These are phyloP conservation scores for Trametes sp. DNA, from an alignment of 1,284 basidiomycete species.

Conservation along the genomic window DNA sequence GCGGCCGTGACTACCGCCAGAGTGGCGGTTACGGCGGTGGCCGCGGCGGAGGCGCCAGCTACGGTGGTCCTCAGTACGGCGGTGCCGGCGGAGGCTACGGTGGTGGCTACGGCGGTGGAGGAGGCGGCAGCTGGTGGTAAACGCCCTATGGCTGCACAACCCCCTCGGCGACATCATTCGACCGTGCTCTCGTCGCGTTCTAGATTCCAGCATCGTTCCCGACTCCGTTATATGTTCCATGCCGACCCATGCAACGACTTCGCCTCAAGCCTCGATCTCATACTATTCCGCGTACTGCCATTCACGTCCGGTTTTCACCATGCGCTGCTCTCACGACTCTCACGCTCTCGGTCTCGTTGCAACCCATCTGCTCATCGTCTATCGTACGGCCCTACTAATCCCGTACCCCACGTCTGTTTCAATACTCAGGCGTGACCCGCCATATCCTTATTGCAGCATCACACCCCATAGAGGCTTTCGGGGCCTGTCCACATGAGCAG, in stretches of 20 bases:
- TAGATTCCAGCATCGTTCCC: constrained; percentile 6
- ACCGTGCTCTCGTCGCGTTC: constrained; percentile 1
- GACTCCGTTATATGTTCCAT: constrained; percentile 35
- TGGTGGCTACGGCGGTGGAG: constrained; percentile 45
- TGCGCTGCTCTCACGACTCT: constrained; percentile 66
- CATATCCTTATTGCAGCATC: constrained; percentile 42
- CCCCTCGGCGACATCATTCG: not conserved
- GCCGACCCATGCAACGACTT: constrained; percentile 35
- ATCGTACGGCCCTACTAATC: constrained; percentile 59
- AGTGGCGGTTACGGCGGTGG: constrained; percentile 47
- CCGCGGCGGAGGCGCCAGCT: constrained; percentile 49
- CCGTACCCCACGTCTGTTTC: constrained; percentile 50
- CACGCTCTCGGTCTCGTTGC: constrained; percentile 65
- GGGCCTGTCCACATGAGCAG: constrained; percentile 54
- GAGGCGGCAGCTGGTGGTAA: constrained; percentile 57
- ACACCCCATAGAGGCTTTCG: constrained; percentile 53
- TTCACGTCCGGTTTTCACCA: constrained; percentile 22
- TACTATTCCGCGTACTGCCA: constrained; percentile 34
- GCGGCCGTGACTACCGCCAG: constrained; percentile 55
- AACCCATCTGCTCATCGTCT: constrained; percentile 60
- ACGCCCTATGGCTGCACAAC: constrained; percentile 9
- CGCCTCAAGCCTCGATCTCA: constrained; percentile 34
- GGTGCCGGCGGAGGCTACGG: constrained; percentile 43
- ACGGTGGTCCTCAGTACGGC: constrained; percentile 38
- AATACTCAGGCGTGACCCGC: constrained; percentile 45